These are phyloP conservation scores for Paramecium pentaurelia DNA, from an alignment of 73 alveolate species.

Conservation along the genomic window DNA sequence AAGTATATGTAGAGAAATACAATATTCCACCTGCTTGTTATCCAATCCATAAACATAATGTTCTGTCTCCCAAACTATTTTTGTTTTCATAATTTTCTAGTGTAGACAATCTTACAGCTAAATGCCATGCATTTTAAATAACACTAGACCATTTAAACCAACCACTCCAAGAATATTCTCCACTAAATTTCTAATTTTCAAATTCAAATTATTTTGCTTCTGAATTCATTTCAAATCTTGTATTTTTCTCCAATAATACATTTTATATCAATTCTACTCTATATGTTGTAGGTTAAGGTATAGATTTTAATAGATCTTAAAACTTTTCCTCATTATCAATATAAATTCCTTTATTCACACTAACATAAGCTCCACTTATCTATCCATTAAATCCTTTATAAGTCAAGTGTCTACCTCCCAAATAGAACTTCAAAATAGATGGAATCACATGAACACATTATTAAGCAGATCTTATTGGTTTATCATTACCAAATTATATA, in stretches of 20 bases:
- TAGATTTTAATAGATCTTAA: not conserved
- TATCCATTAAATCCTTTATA: conserved; percentile 7
- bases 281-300: not conserved
- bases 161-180: conserved; percentile 49
- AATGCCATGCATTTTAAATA: not conserved
- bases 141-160: conserved; percentile 24
- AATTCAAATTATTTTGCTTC: not conserved
- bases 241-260: not conserved
- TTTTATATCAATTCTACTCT: not conserved
- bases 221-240: not conserved
- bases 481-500: conserved; percentile 2
- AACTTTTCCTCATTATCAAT: not conserved
- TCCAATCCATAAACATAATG: conserved; percentile 21
- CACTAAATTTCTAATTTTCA: not conserved
- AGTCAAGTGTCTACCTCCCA: not conserved
- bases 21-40: not conserved
- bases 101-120: not conserved
- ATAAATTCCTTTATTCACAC: conserved; percentile 5
- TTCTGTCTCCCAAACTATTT: conserved; percentile 1
- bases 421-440: not conserved
- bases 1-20: conserved; percentile 15
- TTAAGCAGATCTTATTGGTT: not conserved
- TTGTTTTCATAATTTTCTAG: not conserved
- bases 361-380: not conserved
- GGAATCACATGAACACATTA: not conserved